These are phyloP conservation scores for Pseudonitzschia multiseries DNA, from an alignment of 108 stramenopile genomes.

Conservation along the genomic window DNA sequence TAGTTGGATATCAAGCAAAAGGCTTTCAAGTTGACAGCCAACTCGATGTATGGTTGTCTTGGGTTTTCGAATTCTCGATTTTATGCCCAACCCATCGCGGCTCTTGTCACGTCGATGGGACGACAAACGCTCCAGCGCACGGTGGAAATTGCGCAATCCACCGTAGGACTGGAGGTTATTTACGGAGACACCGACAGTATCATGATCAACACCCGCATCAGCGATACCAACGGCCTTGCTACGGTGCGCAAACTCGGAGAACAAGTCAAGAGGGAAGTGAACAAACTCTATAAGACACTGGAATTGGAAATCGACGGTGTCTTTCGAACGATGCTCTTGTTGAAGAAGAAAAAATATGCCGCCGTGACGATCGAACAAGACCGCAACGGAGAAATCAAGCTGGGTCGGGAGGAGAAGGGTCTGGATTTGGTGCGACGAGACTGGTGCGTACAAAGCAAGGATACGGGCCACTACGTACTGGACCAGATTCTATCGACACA, in stretches of 20 bases:
- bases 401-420: conserved; percentile 92
- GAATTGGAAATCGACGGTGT: conserved; percentile 99
- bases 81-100: conserved; percentile 98
- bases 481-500: conserved; percentile 93
- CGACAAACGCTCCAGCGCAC: conserved; percentile 97
- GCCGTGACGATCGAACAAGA: conserved; percentile 84
- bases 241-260: conserved; percentile 80
- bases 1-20: conserved; percentile 97
- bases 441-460: conserved; percentile 98
- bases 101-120: conserved; percentile 97
- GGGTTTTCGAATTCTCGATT: conserved; percentile 96
- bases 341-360: conserved; percentile 99
- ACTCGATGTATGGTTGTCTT: conserved; percentile 99
- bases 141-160: conserved; percentile 90
- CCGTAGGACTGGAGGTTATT: conserved; percentile 96
- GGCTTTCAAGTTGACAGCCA: conserved; percentile 98
- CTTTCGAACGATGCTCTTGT: conserved; percentile 94
- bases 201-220: conserved; percentile 98
- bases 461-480: conserved; percentile 89
- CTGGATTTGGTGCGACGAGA: conserved; percentile 98
- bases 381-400: conserved; percentile 60
- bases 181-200: conserved; percentile 99
- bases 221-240: conserved; percentile 61
- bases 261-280: conserved; percentile 95
- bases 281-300: conserved; percentile 95